phyloP scores from a whole-genome alignment of 257 asterid species.

The Solanum piurae region DNA sequence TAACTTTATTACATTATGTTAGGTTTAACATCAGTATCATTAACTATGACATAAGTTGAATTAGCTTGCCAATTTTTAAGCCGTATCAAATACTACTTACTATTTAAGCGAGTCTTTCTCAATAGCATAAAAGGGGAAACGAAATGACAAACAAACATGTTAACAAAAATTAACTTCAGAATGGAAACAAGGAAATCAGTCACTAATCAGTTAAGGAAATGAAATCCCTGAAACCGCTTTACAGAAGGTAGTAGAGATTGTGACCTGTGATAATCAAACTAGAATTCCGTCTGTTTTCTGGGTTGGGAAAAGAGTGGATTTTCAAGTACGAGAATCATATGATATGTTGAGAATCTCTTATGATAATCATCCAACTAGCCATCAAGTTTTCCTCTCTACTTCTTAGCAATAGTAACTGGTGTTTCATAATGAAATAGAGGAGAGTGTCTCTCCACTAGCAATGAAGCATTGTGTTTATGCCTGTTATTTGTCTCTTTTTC shows the following conservation, averaged over 20 bases:
- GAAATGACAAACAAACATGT: neutral
- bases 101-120: neutral
- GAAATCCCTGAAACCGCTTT: fast-evolving
- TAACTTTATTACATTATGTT: too few relatives aligned
- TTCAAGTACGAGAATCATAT: neutral
- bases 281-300: neutral
- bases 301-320: fast-evolving
- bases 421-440: neutral
- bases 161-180: neutral
- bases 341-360: neutral
- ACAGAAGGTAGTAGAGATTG: neutral
- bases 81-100: too few relatives aligned
- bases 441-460: neutral
- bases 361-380: neutral
- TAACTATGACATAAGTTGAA: neutral
- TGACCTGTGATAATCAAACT: neutral
- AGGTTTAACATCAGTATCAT: too few relatives aligned
- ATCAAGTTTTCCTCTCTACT: neutral
- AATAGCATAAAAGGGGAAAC: neutral
- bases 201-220: neutral
- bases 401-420: neutral
- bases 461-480: neutral
- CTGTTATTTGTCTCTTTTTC: neutral
- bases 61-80: neutral
- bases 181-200: neutral